Evolutionary conservation across 805 yeast genomes (phyloP).

Genomic region (Schwanniomyces sp.): DNA sequence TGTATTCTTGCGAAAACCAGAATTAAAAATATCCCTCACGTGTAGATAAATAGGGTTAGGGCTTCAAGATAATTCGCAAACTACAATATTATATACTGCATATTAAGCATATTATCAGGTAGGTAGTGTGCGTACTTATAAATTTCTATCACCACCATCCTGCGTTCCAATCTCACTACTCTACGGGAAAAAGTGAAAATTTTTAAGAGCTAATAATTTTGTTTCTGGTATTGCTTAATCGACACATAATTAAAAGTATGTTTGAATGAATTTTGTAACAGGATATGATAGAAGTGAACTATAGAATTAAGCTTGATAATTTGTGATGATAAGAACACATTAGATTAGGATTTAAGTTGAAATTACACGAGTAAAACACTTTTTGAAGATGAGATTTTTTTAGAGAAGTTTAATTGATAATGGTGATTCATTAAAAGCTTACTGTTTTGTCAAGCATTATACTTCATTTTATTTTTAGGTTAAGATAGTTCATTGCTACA

Average conservation of each 20-base stretch:
- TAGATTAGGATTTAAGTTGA: too few relatives aligned
- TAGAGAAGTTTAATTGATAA: too few relatives aligned
- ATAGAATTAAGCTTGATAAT: background rate
- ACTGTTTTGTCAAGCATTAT: too few relatives aligned
- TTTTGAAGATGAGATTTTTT: too few relatives aligned
- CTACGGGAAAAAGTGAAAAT: slow-evolving; percentile 3
- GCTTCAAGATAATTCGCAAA: background rate
- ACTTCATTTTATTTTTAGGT: too few relatives aligned
- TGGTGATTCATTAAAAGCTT: too few relatives aligned
- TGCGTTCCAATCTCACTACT: background rate
- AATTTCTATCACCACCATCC: background rate
- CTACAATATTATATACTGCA: background rate
- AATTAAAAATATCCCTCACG: background rate
- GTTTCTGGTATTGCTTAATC: slow-evolving; percentile 3
- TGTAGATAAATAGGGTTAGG: background rate
- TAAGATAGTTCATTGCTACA: background rate
- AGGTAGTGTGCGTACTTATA: background rate
- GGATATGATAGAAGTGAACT: background rate
- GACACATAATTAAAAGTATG: slow-evolving; percentile 6
- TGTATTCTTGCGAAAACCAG: too few relatives aligned
- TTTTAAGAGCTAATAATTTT: slow-evolving; percentile 1
- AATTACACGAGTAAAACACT: too few relatives aligned
- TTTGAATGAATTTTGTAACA: background rate
- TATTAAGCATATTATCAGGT: background rate
- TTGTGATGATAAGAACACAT: too few relatives aligned